These are phyloP conservation scores for Phytophthora podocarpi DNA, from an alignment of 352 stramenopile species.

Conservation along the genomic window DNA sequence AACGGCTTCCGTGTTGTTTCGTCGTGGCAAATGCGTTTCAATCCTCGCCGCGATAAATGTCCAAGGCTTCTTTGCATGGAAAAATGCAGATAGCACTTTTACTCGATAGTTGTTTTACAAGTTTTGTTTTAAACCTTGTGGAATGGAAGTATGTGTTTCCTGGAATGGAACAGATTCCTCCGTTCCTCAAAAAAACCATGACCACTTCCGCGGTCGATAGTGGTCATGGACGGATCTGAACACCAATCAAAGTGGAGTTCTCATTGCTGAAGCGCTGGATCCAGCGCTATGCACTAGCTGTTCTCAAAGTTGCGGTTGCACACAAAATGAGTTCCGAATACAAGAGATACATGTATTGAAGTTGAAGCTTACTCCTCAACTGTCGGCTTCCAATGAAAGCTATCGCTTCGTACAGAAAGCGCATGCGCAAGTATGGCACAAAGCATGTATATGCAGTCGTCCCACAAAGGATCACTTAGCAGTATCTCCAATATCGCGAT, in stretches of 20 bases:
- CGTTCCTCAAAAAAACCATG: not conserved
- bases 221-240: not conserved
- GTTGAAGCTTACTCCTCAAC: no score
- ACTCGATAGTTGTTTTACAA: not conserved
- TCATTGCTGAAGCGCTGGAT: conserved; percentile 6
- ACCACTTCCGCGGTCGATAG: not conserved
- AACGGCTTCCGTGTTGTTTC: not conserved
- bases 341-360: no score
- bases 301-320: not conserved
- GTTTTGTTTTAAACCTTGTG: no score
- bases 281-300: not conserved
- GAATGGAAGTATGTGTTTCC: no score
- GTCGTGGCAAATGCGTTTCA: not conserved
- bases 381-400: no score
- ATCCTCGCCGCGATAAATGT: conserved; percentile 23
- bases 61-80: no score
- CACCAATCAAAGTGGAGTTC: not conserved
- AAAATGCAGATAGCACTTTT: not conserved
- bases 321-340: no score
- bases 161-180: not conserved
- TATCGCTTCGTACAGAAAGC: no score
- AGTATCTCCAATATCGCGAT: not conserved
- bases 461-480: not conserved
- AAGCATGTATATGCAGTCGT: not conserved
- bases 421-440: not conserved